A percentile compares a stretch with the other conserved stretches of the same genome.
Evolutionary conservation across 1,139 yeast species (phyloP).

Genomic region (Wickerhamomyces sp.): DNA sequence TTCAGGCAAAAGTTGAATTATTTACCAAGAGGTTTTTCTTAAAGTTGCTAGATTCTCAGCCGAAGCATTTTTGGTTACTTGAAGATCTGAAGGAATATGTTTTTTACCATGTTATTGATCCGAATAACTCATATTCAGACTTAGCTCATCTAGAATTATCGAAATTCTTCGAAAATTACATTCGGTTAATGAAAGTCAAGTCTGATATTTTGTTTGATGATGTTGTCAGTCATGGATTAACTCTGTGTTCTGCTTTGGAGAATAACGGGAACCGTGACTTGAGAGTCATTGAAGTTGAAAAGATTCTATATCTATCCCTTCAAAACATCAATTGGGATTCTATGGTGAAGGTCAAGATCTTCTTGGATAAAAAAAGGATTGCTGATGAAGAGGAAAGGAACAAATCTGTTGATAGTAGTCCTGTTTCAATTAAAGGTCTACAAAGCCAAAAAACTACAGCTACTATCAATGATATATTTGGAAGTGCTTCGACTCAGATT

Average conservation of each 20-base stretch:
- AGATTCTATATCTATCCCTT: not conserved
- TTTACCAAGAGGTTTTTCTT: not conserved
- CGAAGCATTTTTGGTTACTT: constrained; percentile 2
- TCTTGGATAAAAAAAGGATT: not conserved
- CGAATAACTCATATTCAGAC: constrained; percentile 5
- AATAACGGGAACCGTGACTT: not conserved
- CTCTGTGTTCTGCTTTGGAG: not conserved
- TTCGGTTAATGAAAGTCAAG: not conserved
- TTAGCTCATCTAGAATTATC: constrained; percentile 4
- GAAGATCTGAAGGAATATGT: constrained; percentile 13
- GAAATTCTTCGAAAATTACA: constrained; percentile 5
- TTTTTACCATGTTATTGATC: constrained; percentile 20
- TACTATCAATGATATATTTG: not conserved
- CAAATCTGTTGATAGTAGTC: not conserved
- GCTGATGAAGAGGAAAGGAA: not conserved
- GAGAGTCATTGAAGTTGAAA: not conserved
- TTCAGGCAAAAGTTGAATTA: not conserved
- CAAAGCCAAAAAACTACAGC: not conserved
- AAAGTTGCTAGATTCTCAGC: not conserved
- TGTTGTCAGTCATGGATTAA: constrained; percentile 1
- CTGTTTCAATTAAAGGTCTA: not conserved
- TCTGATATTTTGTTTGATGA: not conserved
- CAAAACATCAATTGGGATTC: not conserved
- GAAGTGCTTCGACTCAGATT: not conserved
- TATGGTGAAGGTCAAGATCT: not conserved